These are phyloP conservation scores for Lachancea waltii DNA, from an alignment of 805 yeast species.

Conservation along the genomic window DNA sequence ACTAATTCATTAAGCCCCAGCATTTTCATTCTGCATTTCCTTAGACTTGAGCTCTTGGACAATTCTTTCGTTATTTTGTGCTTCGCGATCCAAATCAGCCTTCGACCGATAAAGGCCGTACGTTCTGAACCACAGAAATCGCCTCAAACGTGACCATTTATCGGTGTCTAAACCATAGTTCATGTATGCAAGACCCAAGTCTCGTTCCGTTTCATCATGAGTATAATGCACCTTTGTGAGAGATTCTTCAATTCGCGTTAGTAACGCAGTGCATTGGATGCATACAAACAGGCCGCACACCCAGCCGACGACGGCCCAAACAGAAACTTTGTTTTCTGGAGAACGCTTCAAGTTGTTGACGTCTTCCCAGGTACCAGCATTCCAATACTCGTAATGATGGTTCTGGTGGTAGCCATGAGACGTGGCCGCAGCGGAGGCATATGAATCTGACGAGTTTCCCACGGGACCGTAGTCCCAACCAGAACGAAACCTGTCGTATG, in stretches of 20 bases:
- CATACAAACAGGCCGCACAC: slow-evolving; percentile 35
- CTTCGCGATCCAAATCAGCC: slow-evolving; percentile 33
- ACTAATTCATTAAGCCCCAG: too few relatives aligned
- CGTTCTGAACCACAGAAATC: slow-evolving; percentile 53
- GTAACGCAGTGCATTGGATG: slow-evolving; percentile 37
- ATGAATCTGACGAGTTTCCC: slow-evolving; percentile 10
- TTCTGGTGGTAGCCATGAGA: slow-evolving; percentile 29
- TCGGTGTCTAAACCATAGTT: slow-evolving; percentile 49
- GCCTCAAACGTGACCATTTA: slow-evolving; percentile 44
- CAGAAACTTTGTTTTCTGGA: slow-evolving; percentile 39
- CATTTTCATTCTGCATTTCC: slow-evolving; percentile 1
- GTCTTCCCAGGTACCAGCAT: slow-evolving; percentile 62
- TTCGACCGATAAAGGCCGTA: slow-evolving; percentile 30
- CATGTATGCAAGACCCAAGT: slow-evolving; percentile 37
- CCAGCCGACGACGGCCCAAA: slow-evolving; percentile 36
- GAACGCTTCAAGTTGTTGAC: slow-evolving; percentile 38
- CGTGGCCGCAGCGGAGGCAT: slow-evolving; percentile 11
- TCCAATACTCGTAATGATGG: slow-evolving; percentile 43
- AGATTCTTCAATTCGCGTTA: slow-evolving; percentile 35
- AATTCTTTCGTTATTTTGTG: slow-evolving; percentile 65
- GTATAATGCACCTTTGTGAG: slow-evolving; percentile 29
- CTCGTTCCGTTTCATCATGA: slow-evolving; percentile 38
- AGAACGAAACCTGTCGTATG: slow-evolving; percentile 41
- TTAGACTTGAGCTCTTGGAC: slow-evolving; percentile 43
- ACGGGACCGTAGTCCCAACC: slow-evolving; percentile 41